Evolutionary conservation across 2,329 filamentous ascomycete species (phyloP).

Genomic region (Lasiodiplodia citricola): DNA sequence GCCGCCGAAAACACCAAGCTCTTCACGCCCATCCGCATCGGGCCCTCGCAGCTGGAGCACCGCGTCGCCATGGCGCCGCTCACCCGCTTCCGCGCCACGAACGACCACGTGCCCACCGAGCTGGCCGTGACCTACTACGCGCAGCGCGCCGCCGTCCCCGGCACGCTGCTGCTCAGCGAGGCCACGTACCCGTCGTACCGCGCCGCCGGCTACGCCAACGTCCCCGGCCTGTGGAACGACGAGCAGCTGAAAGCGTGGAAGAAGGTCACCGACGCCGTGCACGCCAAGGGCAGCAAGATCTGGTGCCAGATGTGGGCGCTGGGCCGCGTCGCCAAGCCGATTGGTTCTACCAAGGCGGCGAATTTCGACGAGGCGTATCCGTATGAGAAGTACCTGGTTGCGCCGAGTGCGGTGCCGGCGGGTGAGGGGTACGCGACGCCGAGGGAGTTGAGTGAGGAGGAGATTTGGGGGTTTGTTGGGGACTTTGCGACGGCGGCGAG

Average conservation of each 20-base stretch:
- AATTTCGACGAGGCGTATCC: conserved; percentile 34
- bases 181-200: conserved; percentile 41
- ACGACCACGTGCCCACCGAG: conserved; percentile 54
- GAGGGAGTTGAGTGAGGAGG: conserved; percentile 43
- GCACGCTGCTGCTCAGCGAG: conserved; percentile 40
- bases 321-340: conserved; percentile 59
- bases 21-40: conserved; percentile 37
- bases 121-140: conserved; percentile 44
- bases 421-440: conserved; percentile 30
- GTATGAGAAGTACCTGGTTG: conserved; percentile 36
- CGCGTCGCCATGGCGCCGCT: conserved; percentile 38
- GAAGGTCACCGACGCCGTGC: conserved; percentile 65
- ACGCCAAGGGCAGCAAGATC: conserved; percentile 65
- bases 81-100: conserved; percentile 48
- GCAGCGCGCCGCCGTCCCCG: conserved; percentile 37
- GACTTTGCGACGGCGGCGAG: conserved; percentile 52
- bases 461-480: conserved; percentile 45
- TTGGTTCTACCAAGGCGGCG: conserved; percentile 35
- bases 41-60: conserved; percentile 33
- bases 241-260: conserved; percentile 66
- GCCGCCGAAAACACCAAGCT: conserved; percentile 27
- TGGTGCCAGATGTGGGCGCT: conserved; percentile 67
- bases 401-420: conserved; percentile 37
- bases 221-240: conserved; percentile 37
- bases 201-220: conserved; percentile 35